phyloP scores from a whole-genome alignment of 2,329 filamentous ascomycete genomes.

The Metarhizium sp. region DNA sequence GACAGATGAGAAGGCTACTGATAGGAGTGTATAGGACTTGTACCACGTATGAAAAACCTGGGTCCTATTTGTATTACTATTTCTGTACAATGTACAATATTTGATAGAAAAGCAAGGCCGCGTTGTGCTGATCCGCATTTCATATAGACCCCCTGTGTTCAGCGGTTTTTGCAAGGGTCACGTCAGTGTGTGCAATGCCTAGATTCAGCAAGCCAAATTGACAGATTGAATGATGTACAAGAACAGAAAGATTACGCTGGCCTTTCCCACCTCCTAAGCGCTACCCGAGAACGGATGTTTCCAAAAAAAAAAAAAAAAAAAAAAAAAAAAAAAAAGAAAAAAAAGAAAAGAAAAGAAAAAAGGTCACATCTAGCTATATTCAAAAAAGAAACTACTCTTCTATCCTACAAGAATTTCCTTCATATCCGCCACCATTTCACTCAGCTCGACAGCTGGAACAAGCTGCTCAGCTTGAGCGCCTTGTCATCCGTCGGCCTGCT shows the following conservation, averaged over 20 bases:
- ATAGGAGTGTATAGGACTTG: not conserved
- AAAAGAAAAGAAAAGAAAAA: not conserved
- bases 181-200: not conserved
- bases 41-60: too few relatives aligned
- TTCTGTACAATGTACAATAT: not conserved
- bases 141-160: not conserved
- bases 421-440: not conserved
- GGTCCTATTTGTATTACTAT: not conserved
- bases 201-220: not conserved
- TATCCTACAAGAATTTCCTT: not conserved
- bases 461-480: constrained; percentile 10
- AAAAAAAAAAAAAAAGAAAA: too few relatives aligned
- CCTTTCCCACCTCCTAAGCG: too few relatives aligned
- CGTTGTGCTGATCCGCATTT: not conserved
- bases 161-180: too few relatives aligned
- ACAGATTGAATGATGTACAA: not conserved
- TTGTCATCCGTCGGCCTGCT: constrained; percentile 6
- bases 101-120: not conserved
- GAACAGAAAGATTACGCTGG: not conserved
- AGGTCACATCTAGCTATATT: not conserved
- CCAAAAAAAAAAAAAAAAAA: not conserved
- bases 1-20: constrained; percentile 18
- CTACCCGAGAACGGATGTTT: not conserved
- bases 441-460: constrained; percentile 12
- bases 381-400: not conserved